Evolutionary conservation across 306 rosid genomes (phyloP).

Genomic region (Coriaria nepalensis): DNA sequence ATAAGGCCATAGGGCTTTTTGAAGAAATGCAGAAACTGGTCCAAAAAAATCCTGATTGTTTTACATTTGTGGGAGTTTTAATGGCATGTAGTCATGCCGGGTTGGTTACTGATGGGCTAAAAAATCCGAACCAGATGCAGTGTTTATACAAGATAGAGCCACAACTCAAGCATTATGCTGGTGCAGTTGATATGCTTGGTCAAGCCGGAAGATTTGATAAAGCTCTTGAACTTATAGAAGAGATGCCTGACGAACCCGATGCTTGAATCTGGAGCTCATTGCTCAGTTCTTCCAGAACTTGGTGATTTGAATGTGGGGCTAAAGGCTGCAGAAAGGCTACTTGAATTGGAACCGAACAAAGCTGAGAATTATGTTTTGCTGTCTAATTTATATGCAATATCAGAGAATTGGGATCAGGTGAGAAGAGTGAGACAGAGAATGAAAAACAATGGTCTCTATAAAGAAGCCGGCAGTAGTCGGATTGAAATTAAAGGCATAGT

Average conservation of each 20-base stretch:
- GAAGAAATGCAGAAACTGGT: conserved; percentile 40
- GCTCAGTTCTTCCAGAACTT: conserved; percentile 62
- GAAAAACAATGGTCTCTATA: conserved; percentile 53
- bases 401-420: conserved; percentile 66
- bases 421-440: conserved; percentile 48
- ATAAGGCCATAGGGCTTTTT: conserved; percentile 50
- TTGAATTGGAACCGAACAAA: conserved; percentile 45
- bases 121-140: conserved; percentile 47
- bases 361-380: conserved; percentile 52
- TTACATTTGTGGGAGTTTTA: conserved; percentile 60
- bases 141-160: conserved; percentile 38
- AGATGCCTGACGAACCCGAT: conserved; percentile 65
- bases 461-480: conserved; percentile 77
- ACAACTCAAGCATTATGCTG: conserved; percentile 63
- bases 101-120: conserved; percentile 44
- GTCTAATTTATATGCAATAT: conserved; percentile 59
- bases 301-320: conserved; percentile 47
- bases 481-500: conserved; percentile 63
- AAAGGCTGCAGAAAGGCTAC: conserved; percentile 32
- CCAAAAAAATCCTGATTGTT: conserved; percentile 38
- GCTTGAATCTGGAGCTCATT: conserved; percentile 65
- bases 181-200: conserved; percentile 74
- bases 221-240: conserved; percentile 48
- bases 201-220: conserved; percentile 49
- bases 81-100: conserved; percentile 81